These are phyloP conservation scores for Capronia epimyces DNA, from an alignment of 2,329 filamentous ascomycete genomes.

Conservation along the genomic window DNA sequence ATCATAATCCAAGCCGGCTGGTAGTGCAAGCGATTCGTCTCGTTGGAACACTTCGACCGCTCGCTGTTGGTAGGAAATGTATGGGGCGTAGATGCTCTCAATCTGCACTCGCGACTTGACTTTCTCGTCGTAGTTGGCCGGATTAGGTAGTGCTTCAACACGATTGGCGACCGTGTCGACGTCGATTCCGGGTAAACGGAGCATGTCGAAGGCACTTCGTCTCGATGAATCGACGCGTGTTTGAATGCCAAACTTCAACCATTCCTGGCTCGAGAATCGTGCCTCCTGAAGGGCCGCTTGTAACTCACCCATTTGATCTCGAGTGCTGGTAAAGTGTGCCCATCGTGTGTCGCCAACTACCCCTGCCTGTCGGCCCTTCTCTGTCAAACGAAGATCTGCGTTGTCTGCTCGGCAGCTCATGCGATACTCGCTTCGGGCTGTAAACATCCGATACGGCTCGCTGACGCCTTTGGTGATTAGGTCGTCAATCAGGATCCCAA, in stretches of 20 bases:
- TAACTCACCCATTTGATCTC: constrained; percentile 62
- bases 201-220: constrained; percentile 71
- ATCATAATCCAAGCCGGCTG: constrained; percentile 70
- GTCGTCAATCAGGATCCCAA: constrained; percentile 98
- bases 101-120: constrained; percentile 68
- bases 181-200: constrained; percentile 60
- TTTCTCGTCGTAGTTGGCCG: constrained; percentile 48
- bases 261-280: constrained; percentile 56
- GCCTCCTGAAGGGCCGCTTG: constrained; percentile 55
- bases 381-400: constrained; percentile 79
- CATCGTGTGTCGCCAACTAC: constrained; percentile 76
- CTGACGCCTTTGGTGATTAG: constrained; percentile 93
- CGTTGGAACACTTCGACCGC: constrained; percentile 62
- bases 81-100: constrained; percentile 81
- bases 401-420: constrained; percentile 92
- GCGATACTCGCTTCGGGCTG: constrained; percentile 87
- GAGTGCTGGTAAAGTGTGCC: constrained; percentile 61
- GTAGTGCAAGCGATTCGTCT: constrained; percentile 71
- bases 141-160: constrained; percentile 37
- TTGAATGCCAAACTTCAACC: constrained; percentile 65
- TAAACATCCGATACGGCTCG: constrained; percentile 98
- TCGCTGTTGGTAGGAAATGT: constrained; percentile 66
- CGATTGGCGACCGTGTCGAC: constrained; percentile 49
- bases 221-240: constrained; percentile 61
- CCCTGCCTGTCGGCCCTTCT: constrained; percentile 68